Evolutionary conservation across 768 basidiomycete species (phyloP).

Genomic region (Lentinula raphanica): DNA sequence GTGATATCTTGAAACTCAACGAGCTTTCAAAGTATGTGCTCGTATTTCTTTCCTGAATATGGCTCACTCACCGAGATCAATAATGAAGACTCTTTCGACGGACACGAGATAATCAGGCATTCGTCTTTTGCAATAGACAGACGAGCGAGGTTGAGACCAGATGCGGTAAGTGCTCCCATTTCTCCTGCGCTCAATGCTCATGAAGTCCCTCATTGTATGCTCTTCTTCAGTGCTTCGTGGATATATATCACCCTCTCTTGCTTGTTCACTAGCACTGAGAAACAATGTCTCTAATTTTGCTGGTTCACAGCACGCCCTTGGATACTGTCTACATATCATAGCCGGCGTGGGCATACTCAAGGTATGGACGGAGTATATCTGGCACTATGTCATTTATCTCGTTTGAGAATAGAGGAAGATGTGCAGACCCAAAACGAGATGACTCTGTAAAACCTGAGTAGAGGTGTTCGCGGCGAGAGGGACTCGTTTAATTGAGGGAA

Average conservation of each 20-base stretch:
- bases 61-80: not conserved
- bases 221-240: too few species aligned
- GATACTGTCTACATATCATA: conserved; percentile 46
- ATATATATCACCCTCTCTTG: not conserved
- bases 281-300: too few species aligned
- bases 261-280: not conserved
- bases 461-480: too few species aligned
- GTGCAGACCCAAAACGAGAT: too few species aligned
- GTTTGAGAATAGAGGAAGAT: not conserved
- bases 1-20: conserved; percentile 53
- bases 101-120: conserved; percentile 46
- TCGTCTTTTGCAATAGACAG: conserved; percentile 56
- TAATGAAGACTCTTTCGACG: conserved; percentile 35
- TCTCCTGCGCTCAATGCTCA: too few species aligned
- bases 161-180: conserved; percentile 42
- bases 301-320: conserved; percentile 30
- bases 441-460: too few species aligned
- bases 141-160: conserved; percentile 58
- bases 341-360: conserved; percentile 43
- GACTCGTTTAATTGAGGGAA: too few species aligned
- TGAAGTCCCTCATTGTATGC: too few species aligned
- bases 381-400: conserved; percentile 33
- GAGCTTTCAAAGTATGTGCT: conserved; percentile 41
- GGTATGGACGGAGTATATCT: conserved; percentile 47
- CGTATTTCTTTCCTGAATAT: conserved; percentile 1